Evolutionary conservation across 768 basidiomycete genomes (phyloP).

Genomic region (Kwoniella sp.): DNA sequence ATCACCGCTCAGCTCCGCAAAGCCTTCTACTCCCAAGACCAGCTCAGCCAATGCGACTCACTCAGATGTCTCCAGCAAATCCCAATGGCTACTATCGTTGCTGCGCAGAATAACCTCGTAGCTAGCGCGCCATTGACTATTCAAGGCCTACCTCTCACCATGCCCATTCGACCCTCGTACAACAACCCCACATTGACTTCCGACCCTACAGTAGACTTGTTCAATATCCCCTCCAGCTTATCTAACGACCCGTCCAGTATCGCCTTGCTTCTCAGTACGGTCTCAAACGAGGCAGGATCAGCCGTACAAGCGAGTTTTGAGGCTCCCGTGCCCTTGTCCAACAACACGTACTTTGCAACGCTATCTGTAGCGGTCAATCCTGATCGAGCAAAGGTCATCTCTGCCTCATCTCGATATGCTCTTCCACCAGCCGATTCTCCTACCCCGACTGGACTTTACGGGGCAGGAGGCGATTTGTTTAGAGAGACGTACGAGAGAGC

Average conservation of each 20-base stretch:
- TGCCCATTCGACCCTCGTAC: conserved; percentile 58
- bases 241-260: conserved; percentile 59
- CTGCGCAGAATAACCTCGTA: conserved; percentile 57
- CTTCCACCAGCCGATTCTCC: conserved; percentile 5
- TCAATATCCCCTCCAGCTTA: conserved; percentile 65
- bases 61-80: conserved; percentile 62
- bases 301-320: conserved; percentile 58
- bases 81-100: conserved; percentile 62
- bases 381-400: conserved; percentile 27
- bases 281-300: conserved; percentile 71
- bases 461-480: conserved; percentile 24
- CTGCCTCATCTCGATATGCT: conserved; percentile 26
- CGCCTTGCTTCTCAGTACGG: conserved; percentile 71
- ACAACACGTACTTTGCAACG: conserved; percentile 24
- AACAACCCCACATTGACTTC: conserved; percentile 61
- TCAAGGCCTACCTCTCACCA: conserved; percentile 32
- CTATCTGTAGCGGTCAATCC: conserved; percentile 22
- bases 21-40: conserved; percentile 37
- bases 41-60: conserved; percentile 56
- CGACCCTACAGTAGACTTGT: conserved; percentile 59
- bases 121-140: conserved; percentile 17
- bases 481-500: conserved; percentile 37
- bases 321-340: conserved; percentile 40
- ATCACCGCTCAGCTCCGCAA: conserved; percentile 64
- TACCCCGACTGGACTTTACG: background rate